Percentiles rank a stretch among this genome's conserved stretches.
Conservation (phyloP, 345 rosid genomes). For the Arabis hirsuta region DNA sequence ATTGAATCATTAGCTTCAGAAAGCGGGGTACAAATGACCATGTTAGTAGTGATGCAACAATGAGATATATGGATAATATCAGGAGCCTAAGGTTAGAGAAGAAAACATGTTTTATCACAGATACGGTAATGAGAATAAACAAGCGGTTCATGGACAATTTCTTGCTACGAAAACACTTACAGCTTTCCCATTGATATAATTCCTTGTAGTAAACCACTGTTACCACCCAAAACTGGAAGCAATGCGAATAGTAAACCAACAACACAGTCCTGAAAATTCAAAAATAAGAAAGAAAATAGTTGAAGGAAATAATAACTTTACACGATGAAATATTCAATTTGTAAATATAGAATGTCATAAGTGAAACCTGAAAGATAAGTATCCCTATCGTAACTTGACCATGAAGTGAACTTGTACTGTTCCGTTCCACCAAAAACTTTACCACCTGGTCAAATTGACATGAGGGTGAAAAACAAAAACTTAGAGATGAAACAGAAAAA, state of each 20-base stretch:
- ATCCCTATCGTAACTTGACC: constrained; percentile 99
- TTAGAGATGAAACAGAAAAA: constrained; percentile 17
- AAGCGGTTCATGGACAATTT: constrained; percentile 4
- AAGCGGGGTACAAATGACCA: constrained; percentile 99
- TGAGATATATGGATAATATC: constrained; percentile 78
- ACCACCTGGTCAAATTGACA: constrained; percentile 70
- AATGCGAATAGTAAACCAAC: constrained; percentile 93
- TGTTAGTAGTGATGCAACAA: constrained; percentile 73
- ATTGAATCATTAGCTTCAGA: constrained; percentile 88
- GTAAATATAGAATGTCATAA: constrained; percentile 12
- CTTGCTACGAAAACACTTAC: constrained; percentile 53
- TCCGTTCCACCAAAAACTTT: constrained; percentile 84
- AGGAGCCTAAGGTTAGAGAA: constrained; percentile 60
- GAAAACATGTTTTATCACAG: constrained; percentile 13
- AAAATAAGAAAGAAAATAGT: constrained; percentile 29
- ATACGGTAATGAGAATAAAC: constrained; percentile 13
- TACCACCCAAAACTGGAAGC: constrained; percentile 98
- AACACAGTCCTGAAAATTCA: constrained; percentile 81
- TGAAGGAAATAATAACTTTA: constrained; percentile 18
- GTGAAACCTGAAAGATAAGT: constrained; percentile 89
- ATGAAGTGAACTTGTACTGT: constrained; percentile 72
- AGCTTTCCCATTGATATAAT: constrained; percentile 91
- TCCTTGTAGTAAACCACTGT: constrained; percentile 83
- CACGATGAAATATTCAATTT: constrained; percentile 14
- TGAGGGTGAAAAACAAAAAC: constrained; percentile 16